A percentile compares a stretch with the other conserved stretches of the same genome.
phyloP scores from a whole-genome alignment of 2,329 filamentous ascomycete species.

The Phaeomoniella chlamydospora region DNA sequence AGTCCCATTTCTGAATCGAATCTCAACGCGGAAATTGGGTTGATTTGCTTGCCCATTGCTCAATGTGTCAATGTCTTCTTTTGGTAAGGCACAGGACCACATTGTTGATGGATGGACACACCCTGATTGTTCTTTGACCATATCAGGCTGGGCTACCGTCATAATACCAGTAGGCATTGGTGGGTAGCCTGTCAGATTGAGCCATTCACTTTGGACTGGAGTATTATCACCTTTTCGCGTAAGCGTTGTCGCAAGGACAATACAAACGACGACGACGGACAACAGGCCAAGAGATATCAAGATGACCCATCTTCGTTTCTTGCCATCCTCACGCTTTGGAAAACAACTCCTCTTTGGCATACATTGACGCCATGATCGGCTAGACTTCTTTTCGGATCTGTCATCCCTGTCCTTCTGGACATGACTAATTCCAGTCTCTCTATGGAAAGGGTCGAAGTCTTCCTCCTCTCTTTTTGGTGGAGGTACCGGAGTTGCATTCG shows the following conservation, averaged over 20 bases:
- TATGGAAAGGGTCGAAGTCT: too few relatives aligned
- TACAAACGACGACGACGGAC: conserved; percentile 21
- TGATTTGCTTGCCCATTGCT: conserved; percentile 50
- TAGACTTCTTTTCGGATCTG: conserved; percentile 41
- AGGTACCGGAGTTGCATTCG: conserved; percentile 12
- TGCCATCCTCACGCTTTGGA: conserved; percentile 45
- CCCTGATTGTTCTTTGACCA: conserved; percentile 45
- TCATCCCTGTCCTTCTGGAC: too few relatives aligned
- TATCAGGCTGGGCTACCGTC: conserved; percentile 61
- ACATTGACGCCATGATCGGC: conserved; percentile 51
- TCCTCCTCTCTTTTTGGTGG: too few relatives aligned
- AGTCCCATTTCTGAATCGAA: conserved; percentile 44
- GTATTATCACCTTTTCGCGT: conserved; percentile 27
- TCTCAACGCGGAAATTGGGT: conserved; percentile 69
- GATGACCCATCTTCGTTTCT: conserved; percentile 45
- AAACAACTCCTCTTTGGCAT: conserved; percentile 51
- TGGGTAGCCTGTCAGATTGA: conserved; percentile 76
- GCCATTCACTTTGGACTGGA: conserved; percentile 45
- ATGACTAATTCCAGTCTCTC: too few relatives aligned
- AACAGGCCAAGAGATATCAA: conserved; percentile 42
- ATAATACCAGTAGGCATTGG: conserved; percentile 73
- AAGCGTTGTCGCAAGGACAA: conserved; percentile 44
- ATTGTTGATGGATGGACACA: conserved; percentile 60
- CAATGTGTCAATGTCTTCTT: conserved; percentile 54
- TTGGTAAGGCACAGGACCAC: conserved; percentile 79